Conservation (phyloP, 1,284 basidiomycete genomes). For the Cryptococcus maquisensis region DNA sequence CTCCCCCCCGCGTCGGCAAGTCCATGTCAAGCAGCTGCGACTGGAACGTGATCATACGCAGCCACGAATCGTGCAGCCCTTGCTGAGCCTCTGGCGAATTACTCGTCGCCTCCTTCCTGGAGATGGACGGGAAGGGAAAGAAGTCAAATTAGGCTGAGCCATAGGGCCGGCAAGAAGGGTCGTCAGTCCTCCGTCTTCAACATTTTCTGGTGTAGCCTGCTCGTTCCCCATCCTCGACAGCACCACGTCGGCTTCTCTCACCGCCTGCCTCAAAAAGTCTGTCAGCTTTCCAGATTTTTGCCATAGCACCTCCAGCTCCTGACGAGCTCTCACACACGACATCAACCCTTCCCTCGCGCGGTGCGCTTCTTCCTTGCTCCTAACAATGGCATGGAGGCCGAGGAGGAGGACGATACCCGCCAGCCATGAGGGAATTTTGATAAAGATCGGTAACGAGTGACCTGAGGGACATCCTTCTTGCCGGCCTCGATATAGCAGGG, state of each 20-base stretch:
- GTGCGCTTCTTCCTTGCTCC: constrained; percentile 56
- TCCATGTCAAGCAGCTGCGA: too few relatives aligned
- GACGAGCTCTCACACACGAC: constrained; percentile 62
- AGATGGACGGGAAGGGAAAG: too few relatives aligned
- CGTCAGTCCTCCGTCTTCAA: too few relatives aligned
- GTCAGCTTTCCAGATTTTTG: constrained; percentile 45
- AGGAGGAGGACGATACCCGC: constrained; percentile 65
- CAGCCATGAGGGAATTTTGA: constrained; percentile 55
- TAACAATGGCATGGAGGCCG: constrained; percentile 66
- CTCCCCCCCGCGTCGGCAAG: too few relatives aligned
- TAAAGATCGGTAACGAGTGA: constrained; percentile 39
- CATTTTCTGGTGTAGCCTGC: too few relatives aligned
- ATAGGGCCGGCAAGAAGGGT: too few relatives aligned
- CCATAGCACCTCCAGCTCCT: constrained; percentile 55
- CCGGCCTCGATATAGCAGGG: constrained; percentile 35
- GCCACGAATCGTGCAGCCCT: too few relatives aligned
- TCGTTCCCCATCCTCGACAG: neutral
- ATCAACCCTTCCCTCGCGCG: constrained; percentile 67
- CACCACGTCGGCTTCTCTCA: constrained; percentile 12
- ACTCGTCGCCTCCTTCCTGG: too few relatives aligned
- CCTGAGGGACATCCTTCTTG: constrained; percentile 46
- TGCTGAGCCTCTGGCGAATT: too few relatives aligned
- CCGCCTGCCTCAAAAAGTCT: constrained; percentile 31
- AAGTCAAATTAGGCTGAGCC: constrained; percentile 98
- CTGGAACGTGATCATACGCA: too few relatives aligned